phyloP scores from a whole-genome alignment of 345 rosid species.

The Atalantia buxifolia region DNA sequence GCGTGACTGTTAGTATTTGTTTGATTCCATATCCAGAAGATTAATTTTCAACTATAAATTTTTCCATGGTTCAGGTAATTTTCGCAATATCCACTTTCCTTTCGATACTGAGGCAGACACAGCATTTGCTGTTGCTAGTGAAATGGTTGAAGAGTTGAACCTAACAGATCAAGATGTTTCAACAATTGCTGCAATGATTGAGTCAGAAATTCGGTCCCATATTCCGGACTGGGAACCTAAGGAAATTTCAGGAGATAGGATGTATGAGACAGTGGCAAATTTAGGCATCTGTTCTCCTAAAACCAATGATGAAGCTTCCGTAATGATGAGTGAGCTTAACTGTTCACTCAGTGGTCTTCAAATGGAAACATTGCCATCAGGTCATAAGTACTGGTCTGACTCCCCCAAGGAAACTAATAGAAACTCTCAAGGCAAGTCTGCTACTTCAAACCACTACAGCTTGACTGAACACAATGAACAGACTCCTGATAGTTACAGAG shows the following conservation, averaged over 20 bases:
- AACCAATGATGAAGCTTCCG: conserved; percentile 26
- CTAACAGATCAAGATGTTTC: conserved; percentile 89
- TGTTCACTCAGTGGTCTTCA: conserved; percentile 38
- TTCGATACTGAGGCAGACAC: conserved; percentile 87
- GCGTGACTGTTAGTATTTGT: not conserved
- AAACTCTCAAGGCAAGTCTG: conserved; percentile 36
- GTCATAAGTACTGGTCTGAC: conserved; percentile 82
- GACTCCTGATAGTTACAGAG: conserved; percentile 10
- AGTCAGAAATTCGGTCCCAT: conserved; percentile 67
- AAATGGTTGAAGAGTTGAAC: conserved; percentile 94
- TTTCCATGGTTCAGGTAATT: conserved; percentile 48
- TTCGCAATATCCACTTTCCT: conserved; percentile 93
- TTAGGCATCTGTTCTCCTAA: conserved; percentile 16
- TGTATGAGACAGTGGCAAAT: conserved; percentile 16
- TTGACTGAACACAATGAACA: conserved; percentile 21
- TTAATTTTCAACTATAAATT: not conserved
- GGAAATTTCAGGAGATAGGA: conserved; percentile 22
- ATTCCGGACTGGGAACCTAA: conserved; percentile 64
- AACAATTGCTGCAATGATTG: conserved; percentile 68
- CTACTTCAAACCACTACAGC: conserved; percentile 24
- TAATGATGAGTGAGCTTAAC: conserved; percentile 13
- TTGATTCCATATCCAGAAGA: not conserved
- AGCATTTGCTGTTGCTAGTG: conserved; percentile 78
- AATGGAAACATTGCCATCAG: conserved; percentile 80
- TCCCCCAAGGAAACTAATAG: conserved; percentile 47